Evolutionary conservation across 2,329 filamentous ascomycete genomes (phyloP).

Genomic region (Pseudogymnoascus sp.): DNA sequence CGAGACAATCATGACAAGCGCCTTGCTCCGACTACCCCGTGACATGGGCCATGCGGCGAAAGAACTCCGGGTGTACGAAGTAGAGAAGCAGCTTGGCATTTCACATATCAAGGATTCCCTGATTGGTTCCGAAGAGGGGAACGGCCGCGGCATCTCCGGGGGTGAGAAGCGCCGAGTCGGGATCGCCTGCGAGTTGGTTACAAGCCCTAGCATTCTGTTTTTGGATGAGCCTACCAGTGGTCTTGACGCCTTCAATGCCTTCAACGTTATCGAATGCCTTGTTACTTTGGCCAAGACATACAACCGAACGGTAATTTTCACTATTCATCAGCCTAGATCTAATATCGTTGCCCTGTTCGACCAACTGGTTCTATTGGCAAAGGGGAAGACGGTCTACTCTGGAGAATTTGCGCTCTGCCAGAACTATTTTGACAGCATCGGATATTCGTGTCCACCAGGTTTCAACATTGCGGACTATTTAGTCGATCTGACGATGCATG

Average conservation of each 20-base stretch:
- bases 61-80: conserved; percentile 82
- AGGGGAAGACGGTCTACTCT: conserved; percentile 86
- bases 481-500: conserved; percentile 96
- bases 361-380: conserved; percentile 80
- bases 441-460: conserved; percentile 86
- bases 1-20: conserved; percentile 93
- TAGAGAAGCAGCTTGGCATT: conserved; percentile 93
- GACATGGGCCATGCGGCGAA: conserved; percentile 87
- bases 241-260: conserved; percentile 92
- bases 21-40: conserved; percentile 79
- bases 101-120: conserved; percentile 88
- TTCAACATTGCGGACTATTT: conserved; percentile 99
- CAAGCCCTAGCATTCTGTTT: conserved; percentile 93
- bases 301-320: conserved; percentile 95
- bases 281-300: conserved; percentile 93
- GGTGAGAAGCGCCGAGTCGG: conserved; percentile 94
- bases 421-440: conserved; percentile 82
- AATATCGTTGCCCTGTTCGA: conserved; percentile 98
- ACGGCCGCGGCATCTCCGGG: conserved; percentile 89
- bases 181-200: conserved; percentile 95
- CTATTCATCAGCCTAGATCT: conserved; percentile 93
- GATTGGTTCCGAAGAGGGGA: conserved; percentile 92
- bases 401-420: conserved; percentile 85
- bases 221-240: conserved; percentile 95
- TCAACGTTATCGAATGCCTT: conserved; percentile 93